phyloP scores from a whole-genome alignment of 2,329 filamentous ascomycete genomes.

The Capronia epimyces region DNA sequence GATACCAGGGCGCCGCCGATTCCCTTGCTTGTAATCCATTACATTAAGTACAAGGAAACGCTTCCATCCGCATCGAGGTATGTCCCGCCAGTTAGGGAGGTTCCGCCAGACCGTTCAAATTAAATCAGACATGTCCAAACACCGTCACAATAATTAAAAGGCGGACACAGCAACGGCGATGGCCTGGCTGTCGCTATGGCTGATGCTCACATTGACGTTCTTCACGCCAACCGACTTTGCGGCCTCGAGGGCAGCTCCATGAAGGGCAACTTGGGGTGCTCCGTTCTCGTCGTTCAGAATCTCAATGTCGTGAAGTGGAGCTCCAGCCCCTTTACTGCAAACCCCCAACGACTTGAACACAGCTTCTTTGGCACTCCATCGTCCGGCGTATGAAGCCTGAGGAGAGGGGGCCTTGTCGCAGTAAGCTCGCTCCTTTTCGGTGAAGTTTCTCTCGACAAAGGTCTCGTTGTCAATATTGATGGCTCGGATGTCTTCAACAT shows the following conservation, averaged over 20 bases:
- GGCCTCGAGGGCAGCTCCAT: conserved; percentile 74
- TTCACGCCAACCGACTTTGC: conserved; percentile 85
- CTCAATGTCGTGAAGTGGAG: conserved; percentile 90
- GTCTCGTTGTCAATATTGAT: conserved; percentile 93
- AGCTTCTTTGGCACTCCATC: conserved; percentile 97
- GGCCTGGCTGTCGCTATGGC: conserved; percentile 88
- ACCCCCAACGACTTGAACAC: conserved; percentile 97
- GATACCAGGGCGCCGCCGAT: no score
- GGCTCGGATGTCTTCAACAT: conserved; percentile 80
- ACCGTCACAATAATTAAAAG: conserved; percentile 8
- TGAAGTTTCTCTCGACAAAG: conserved; percentile 94
- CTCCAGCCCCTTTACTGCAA: conserved; percentile 77
- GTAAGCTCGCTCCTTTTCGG: conserved; percentile 73
- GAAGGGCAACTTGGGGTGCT: conserved; percentile 79
- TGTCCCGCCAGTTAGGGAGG: no score
- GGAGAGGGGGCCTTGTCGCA: conserved; percentile 73
- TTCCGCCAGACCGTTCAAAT: neutral
- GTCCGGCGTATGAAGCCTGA: conserved; percentile 85
- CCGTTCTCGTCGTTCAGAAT: conserved; percentile 75
- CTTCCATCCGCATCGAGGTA: no score
- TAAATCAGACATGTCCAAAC: neutral
- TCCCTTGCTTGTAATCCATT: no score
- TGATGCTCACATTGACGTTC: conserved; percentile 86
- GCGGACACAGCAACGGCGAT: conserved; percentile 82
- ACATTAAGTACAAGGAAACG: no score